These are phyloP conservation scores for Shiraia bambusicola DNA, from an alignment of 2,329 filamentous ascomycete species.

Conservation along the genomic window DNA sequence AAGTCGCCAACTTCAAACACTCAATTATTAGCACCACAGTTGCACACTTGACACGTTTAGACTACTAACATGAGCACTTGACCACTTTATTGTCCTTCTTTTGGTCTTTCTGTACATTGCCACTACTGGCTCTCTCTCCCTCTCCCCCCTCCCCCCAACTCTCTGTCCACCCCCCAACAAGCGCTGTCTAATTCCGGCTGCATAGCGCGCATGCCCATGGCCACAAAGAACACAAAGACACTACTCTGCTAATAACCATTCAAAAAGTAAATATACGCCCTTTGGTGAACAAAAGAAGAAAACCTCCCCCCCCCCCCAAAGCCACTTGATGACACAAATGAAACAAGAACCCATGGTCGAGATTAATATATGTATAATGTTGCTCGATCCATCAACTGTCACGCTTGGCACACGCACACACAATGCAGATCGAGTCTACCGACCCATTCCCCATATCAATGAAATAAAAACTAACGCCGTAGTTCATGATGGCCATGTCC, in stretches of 20 bases:
- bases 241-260: background rate
- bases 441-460: constrained; percentile 3
- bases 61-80: no score
- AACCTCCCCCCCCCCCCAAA: no score
- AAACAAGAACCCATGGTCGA: background rate
- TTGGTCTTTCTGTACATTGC: no score
- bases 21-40: no score
- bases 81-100: no score
- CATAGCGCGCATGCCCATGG: constrained; percentile 4
- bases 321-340: constrained; percentile 2
- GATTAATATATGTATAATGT: constrained; percentile 4
- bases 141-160: no score
- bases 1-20: no score
- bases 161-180: no score
- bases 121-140: no score
- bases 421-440: constrained; percentile 4
- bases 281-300: constrained; percentile 7
- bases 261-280: constrained; percentile 4
- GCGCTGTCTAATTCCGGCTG: background rate
- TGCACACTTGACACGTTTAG: no score
- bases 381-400: constrained; percentile 1
- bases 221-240: constrained; percentile 3
- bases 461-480: constrained; percentile 21
- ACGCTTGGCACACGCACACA: no score
- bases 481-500: constrained; percentile 24